phyloP scores from a whole-genome alignment of 2,329 filamentous ascomycete genomes.

The Aspergillus puulaauensis region DNA sequence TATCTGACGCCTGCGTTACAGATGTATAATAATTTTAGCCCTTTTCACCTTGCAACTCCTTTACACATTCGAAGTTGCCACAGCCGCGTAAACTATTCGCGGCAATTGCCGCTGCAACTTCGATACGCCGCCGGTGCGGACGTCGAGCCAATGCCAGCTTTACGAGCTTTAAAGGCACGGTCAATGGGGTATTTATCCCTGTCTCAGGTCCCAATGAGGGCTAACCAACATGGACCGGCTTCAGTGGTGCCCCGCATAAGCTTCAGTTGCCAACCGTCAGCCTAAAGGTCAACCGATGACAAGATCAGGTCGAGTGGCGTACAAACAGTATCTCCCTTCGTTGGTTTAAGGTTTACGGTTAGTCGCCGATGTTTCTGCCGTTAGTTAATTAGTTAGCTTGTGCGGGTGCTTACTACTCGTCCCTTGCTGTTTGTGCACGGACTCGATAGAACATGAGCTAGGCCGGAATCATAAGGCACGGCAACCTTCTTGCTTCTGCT shows the following conservation, averaged over 20 bases:
- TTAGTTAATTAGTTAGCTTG: background rate
- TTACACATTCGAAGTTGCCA: too few relatives aligned
- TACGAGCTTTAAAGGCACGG: too few relatives aligned
- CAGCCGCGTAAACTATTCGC: too few relatives aligned
- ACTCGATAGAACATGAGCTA: background rate
- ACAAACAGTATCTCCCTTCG: background rate
- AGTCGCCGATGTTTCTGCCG: background rate
- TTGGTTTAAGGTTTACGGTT: slow-evolving; percentile 5
- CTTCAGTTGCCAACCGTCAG: background rate
- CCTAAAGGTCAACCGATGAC: background rate
- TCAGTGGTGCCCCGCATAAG: too few relatives aligned
- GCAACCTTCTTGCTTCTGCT: background rate
- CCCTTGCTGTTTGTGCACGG: background rate
- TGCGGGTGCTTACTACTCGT: background rate
- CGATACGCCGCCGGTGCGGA: background rate
- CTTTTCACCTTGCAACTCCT: too few relatives aligned
- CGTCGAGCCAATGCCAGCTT: too few relatives aligned
- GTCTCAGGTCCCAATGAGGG: too few relatives aligned
- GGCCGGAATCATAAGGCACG: background rate
- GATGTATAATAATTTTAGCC: too few relatives aligned
- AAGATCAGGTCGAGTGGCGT: background rate
- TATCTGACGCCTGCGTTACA: too few relatives aligned
- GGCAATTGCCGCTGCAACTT: background rate
- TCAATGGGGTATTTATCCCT: too few relatives aligned
- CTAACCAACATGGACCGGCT: too few relatives aligned